A percentile compares a stretch with the other conserved stretches of the same genome.
phyloP scores from a whole-genome alignment of 202 grass and related monocot species.

The Panicum hallii region DNA sequence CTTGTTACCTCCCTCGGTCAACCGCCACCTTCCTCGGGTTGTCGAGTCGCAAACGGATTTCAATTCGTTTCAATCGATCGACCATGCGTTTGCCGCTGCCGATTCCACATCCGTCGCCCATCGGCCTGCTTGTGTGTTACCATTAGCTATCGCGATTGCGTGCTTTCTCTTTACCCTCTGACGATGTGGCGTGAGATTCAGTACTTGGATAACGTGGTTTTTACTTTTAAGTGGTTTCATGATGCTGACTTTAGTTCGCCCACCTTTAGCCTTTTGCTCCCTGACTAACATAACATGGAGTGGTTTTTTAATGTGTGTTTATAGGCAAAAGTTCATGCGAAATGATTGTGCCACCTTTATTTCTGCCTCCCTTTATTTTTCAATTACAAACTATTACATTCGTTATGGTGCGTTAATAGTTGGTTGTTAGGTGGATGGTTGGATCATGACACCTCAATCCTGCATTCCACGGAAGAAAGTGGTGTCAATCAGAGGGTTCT shows the following conservation, averaged over 20 bases:
- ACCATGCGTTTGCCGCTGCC: too few relatives aligned
- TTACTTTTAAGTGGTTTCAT: constrained; percentile 24
- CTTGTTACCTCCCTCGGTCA: neutral
- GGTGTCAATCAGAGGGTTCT: neutral
- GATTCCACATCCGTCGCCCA: neutral
- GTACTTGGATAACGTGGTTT: constrained; percentile 32
- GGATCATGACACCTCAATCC: constrained; percentile 28
- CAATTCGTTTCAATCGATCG: neutral
- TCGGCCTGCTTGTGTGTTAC: neutral
- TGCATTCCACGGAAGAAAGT: constrained; percentile 7
- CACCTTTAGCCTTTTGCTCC: constrained; percentile 30
- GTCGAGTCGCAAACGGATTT: too few relatives aligned
- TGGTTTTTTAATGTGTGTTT: constrained; percentile 5
- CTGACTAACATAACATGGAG: neutral
- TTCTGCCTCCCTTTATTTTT: neutral
- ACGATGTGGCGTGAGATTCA: constrained; percentile 41
- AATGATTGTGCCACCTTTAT: constrained; percentile 45
- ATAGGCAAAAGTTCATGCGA: constrained; percentile 37
- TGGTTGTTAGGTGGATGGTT: constrained; percentile 33
- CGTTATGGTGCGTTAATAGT: constrained; percentile 23
- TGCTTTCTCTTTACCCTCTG: neutral
- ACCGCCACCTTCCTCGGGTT: neutral
- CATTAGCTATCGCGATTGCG: neutral
- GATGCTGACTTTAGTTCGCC: constrained; percentile 47
- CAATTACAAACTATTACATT: neutral